Conservation (phyloP, 75 land plant species). For the Chamaecyparis obtusa region DNA sequence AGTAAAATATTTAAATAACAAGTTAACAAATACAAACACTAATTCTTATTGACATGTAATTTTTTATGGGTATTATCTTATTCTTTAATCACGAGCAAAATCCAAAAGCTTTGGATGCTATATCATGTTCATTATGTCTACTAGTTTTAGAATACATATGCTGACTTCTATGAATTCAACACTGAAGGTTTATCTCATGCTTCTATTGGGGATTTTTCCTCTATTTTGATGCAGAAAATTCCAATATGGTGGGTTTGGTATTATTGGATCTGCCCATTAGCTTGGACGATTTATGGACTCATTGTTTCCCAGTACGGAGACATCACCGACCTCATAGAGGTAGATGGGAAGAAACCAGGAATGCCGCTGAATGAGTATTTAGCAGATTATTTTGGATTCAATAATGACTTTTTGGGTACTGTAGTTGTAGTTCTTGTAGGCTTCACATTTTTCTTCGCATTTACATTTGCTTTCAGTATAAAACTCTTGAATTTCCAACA, state of each 20-base stretch:
- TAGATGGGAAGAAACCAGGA: slow-evolving; percentile 11
- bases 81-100: too few relatives aligned
- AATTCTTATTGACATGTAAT: too few relatives aligned
- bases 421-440: slow-evolving; percentile 32
- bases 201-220: too few relatives aligned
- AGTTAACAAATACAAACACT: too few relatives aligned
- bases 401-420: slow-evolving; percentile 24
- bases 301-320: slow-evolving; percentile 33
- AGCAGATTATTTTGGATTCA: slow-evolving; percentile 23
- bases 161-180: too few relatives aligned
- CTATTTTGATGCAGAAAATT: slow-evolving; percentile 25
- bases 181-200: too few relatives aligned
- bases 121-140: too few relatives aligned
- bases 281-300: slow-evolving; percentile 35
- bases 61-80: too few relatives aligned
- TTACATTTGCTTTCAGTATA: slow-evolving; percentile 40
- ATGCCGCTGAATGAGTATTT: slow-evolving; percentile 20
- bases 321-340: not conserved
- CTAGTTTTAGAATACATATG: too few relatives aligned
- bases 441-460: slow-evolving; percentile 46
- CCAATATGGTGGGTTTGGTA: slow-evolving; percentile 57
- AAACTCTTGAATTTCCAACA: slow-evolving; percentile 74
- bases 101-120: too few relatives aligned
- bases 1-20: too few relatives aligned
- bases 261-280: slow-evolving; percentile 45